phyloP scores from a whole-genome alignment of 805 yeast species.

The Wickerhamomyces queroliae region DNA sequence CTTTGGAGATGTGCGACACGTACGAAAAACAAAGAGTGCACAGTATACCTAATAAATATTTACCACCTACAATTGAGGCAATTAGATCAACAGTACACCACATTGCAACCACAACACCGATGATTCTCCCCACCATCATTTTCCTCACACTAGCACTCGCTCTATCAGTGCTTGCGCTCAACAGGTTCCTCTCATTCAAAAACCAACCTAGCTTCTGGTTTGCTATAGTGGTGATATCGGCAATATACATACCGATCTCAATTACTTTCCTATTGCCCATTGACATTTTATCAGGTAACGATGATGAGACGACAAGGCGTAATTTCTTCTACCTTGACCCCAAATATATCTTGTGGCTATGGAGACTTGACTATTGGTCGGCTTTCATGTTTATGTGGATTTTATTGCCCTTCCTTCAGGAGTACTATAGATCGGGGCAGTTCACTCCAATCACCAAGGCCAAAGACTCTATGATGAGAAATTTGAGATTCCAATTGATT shows the following conservation, averaged over 20 bases:
- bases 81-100: background rate
- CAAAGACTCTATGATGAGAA: constrained; percentile 49
- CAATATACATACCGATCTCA: constrained; percentile 71
- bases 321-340: constrained; percentile 41
- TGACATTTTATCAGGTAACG: constrained; percentile 53
- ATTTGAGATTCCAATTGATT: constrained; percentile 55
- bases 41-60: background rate
- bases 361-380: constrained; percentile 78
- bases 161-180: constrained; percentile 13
- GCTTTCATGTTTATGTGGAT: constrained; percentile 80
- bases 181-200: constrained; percentile 13
- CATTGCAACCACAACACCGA: background rate
- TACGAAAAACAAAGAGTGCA: background rate
- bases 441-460: constrained; percentile 40
- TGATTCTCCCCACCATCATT: constrained; percentile 16
- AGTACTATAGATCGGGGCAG: constrained; percentile 67
- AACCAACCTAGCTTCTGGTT: constrained; percentile 18
- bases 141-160: constrained; percentile 15
- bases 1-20: too few relatives aligned
- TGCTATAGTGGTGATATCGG: constrained; percentile 30
- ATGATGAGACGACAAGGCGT: constrained; percentile 19
- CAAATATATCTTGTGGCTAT: constrained; percentile 45
- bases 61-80: background rate
- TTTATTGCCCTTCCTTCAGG: constrained; percentile 65
- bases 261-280: constrained; percentile 69